Conservation (phyloP, 148 eudicot species). For the Limonium bicolor region DNA sequence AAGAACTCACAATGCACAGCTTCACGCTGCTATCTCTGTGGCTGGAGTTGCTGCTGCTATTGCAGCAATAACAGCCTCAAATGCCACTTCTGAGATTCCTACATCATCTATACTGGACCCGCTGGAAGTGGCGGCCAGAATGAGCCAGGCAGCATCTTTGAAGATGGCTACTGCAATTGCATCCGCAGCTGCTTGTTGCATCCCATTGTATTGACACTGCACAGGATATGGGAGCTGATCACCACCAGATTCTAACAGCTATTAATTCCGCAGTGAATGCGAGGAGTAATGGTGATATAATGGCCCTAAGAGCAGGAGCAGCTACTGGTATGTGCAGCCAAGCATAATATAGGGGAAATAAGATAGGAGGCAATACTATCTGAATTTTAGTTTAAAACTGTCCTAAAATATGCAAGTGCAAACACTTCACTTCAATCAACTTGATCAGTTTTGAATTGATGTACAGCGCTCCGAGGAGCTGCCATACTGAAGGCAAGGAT, state of each 20-base stretch:
- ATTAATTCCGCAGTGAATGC: slow-evolving; percentile 68
- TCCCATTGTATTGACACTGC: slow-evolving; percentile 88
- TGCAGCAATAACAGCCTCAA: slow-evolving; percentile 61
- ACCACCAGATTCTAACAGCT: slow-evolving; percentile 56
- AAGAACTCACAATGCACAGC: slow-evolving; percentile 79
- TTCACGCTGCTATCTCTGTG: slow-evolving; percentile 84
- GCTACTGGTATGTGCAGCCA: slow-evolving; percentile 50
- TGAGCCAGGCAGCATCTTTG: slow-evolving; percentile 22
- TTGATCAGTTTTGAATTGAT: too few species aligned
- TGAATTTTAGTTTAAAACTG: too few species aligned
- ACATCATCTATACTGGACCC: too few species aligned
- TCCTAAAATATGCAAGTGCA: too few species aligned
- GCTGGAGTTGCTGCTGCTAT: slow-evolving; percentile 96
- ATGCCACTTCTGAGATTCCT: slow-evolving; percentile 25
- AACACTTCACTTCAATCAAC: too few species aligned
- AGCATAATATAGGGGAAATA: background rate
- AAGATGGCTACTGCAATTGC: slow-evolving; percentile 53
- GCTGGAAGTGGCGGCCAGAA: slow-evolving; percentile 10
- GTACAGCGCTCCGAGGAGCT: slow-evolving; percentile 82
- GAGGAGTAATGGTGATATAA: slow-evolving; percentile 74
- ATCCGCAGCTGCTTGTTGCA: slow-evolving; percentile 90
- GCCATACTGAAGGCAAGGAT: slow-evolving; percentile 63
- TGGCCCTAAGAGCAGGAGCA: slow-evolving; percentile 93
- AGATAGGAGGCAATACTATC: too few species aligned
- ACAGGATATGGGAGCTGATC: slow-evolving; percentile 84